phyloP scores from a whole-genome alignment of 192 early-diverging fungal species.

The Funneliformis mosseae region DNA sequence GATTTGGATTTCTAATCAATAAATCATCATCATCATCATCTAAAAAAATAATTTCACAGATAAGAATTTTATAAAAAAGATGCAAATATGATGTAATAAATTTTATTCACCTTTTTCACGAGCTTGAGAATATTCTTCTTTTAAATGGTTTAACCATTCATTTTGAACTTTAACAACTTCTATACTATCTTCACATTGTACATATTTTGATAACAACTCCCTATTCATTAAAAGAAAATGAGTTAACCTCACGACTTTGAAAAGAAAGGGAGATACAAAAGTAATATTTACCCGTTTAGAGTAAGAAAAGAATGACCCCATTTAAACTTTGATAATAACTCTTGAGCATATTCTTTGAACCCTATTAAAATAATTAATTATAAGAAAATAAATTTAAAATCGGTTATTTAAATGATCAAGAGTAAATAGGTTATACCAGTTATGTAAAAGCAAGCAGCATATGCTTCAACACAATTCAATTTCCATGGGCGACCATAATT shows the following conservation, averaged over 20 bases:
- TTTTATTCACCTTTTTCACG: slow-evolving; percentile 39
- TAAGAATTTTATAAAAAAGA: background rate
- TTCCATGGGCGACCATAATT: slow-evolving; percentile 97
- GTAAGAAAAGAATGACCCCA: slow-evolving; percentile 95
- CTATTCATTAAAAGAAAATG: slow-evolving; percentile 39
- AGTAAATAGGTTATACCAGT: slow-evolving; percentile 51
- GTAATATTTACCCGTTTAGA: slow-evolving; percentile 71
- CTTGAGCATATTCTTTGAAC: slow-evolving; percentile 67
- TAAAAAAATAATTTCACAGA: background rate
- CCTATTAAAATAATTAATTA: slow-evolving; percentile 34
- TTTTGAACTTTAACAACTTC: slow-evolving; percentile 78
- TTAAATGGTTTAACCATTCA: slow-evolving; percentile 76
- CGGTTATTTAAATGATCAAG: too few species aligned
- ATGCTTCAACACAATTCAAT: slow-evolving; percentile 96
- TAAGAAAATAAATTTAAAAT: background rate
- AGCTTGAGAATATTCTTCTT: slow-evolving; percentile 61
- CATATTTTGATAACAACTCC: slow-evolving; percentile 74
- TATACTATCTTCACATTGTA: slow-evolving; percentile 69
- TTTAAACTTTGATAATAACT: slow-evolving; percentile 84
- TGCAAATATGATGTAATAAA: background rate
- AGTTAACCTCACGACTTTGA: background rate
- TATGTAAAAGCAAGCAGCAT: slow-evolving; percentile 93
- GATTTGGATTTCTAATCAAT: background rate
- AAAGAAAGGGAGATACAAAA: background rate
- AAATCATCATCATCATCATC: background rate